phyloP scores from a whole-genome alignment of 495 filamentous ascomycete genomes.

The Xylaria curta region DNA sequence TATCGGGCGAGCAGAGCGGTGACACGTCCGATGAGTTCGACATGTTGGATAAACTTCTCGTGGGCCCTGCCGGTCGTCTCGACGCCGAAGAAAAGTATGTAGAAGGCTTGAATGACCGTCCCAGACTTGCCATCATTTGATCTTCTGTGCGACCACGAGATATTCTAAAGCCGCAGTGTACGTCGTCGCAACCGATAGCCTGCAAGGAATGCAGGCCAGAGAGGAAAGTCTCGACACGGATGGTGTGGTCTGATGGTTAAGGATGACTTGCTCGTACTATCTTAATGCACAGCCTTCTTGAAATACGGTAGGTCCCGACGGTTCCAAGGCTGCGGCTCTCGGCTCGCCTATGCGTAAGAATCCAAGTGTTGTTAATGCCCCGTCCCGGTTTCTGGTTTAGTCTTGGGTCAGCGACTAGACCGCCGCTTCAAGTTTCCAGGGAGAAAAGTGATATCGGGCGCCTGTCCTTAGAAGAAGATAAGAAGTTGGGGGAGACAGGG shows the following conservation, averaged over 20 bases:
- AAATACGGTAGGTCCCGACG: not conserved
- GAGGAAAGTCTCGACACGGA: not conserved
- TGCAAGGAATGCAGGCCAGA: not conserved
- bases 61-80: slow-evolving; percentile 40
- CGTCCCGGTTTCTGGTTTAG: not conserved
- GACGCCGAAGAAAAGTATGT: slow-evolving; percentile 45
- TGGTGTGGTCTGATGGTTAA: not conserved
- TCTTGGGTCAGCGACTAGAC: slow-evolving; percentile 7
- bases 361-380: not conserved
- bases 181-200: slow-evolving; percentile 12
- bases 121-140: slow-evolving; percentile 39
- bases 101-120: slow-evolving; percentile 48
- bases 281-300: slow-evolving; percentile 16
- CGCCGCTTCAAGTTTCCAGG: not conserved
- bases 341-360: slow-evolving; percentile 12
- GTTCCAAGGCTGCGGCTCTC: slow-evolving; percentile 6
- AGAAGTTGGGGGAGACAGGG: slow-evolving; percentile 12
- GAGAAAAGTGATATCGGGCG: not conserved
- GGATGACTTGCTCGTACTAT: not conserved
- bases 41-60: slow-evolving; percentile 34
- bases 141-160: not conserved
- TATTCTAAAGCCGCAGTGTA: not conserved
- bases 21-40: slow-evolving; percentile 48
- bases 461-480: not conserved
- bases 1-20: slow-evolving; percentile 37